phyloP scores from a whole-genome alignment of 768 basidiomycete species.

The Termitomyces sp. region DNA sequence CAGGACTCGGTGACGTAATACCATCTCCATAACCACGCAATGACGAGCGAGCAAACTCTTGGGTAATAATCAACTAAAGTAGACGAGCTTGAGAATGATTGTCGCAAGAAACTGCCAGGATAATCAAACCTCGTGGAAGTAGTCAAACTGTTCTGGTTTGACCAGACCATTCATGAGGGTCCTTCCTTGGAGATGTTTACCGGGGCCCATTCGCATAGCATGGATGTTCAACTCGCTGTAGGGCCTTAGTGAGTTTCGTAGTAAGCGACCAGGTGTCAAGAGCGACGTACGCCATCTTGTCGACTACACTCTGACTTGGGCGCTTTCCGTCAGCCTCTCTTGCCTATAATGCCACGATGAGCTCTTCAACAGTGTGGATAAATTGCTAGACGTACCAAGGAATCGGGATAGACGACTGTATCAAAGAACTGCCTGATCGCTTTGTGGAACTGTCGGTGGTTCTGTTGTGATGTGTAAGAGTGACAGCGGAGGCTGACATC shows the following conservation, averaged over 20 bases:
- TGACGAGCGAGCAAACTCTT: conserved; percentile 71
- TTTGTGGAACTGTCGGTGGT: conserved; percentile 54
- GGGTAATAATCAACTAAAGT: conserved; percentile 71
- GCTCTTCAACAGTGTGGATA: not conserved
- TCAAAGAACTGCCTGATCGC: conserved; percentile 67
- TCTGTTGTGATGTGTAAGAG: conserved; percentile 29
- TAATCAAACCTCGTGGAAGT: conserved; percentile 73
- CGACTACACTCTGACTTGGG: conserved; percentile 73
- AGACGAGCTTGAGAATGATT: conserved; percentile 5
- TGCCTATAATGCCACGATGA: conserved; percentile 30
- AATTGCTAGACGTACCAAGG: conserved; percentile 22
- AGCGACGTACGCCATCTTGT: conserved; percentile 80
- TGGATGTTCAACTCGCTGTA: conserved; percentile 66
- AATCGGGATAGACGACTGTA: conserved; percentile 55
- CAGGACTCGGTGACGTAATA: conserved; percentile 17
- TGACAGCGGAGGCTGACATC: not conserved
- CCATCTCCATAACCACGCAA: conserved; percentile 86
- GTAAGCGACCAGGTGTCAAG: conserved; percentile 49
- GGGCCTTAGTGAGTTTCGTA: conserved; percentile 34
- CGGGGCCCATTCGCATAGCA: conserved; percentile 93
- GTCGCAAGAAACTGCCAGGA: not conserved
- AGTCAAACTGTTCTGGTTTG: conserved; percentile 85
- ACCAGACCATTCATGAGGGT: conserved; percentile 81
- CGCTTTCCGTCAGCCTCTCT: conserved; percentile 89
- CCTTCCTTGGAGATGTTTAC: conserved; percentile 85